Evolutionary conservation across 2,329 filamentous ascomycete genomes (phyloP).

Genomic region (Colletotrichum sp.): DNA sequence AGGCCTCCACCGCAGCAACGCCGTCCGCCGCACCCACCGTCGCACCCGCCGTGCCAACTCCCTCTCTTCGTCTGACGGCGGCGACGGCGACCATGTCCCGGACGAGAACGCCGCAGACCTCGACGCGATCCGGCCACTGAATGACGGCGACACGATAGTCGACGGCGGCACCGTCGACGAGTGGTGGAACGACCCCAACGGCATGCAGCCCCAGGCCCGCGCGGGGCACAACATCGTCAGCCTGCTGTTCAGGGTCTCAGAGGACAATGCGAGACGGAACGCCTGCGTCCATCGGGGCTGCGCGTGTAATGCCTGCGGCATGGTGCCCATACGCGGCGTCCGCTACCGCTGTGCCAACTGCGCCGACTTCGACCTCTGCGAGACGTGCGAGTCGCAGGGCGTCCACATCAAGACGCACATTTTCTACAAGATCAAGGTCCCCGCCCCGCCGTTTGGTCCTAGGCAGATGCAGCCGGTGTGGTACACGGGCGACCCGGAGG

Average conservation of each 20-base stretch:
- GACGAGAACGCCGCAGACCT: slow-evolving; percentile 48
- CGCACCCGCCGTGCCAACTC: slow-evolving; percentile 38
- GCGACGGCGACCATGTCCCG: slow-evolving; percentile 37
- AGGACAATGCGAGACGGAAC: slow-evolving; percentile 87
- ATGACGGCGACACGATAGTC: slow-evolving; percentile 43
- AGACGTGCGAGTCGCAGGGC: slow-evolving; percentile 83
- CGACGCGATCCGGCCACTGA: slow-evolving; percentile 30
- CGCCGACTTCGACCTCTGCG: slow-evolving; percentile 93
- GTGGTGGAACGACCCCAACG: slow-evolving; percentile 55
- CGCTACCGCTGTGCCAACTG: slow-evolving; percentile 96
- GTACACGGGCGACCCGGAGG: slow-evolving; percentile 87
- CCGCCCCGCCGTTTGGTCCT: slow-evolving; percentile 82
- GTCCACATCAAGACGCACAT: slow-evolving; percentile 89
- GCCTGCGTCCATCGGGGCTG: slow-evolving; percentile 93
- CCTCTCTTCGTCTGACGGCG: slow-evolving; percentile 34
- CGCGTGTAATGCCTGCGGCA: slow-evolving; percentile 87
- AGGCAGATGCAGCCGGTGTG: slow-evolving; percentile 82
- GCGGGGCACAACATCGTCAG: slow-evolving; percentile 82
- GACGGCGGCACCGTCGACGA: slow-evolving; percentile 47
- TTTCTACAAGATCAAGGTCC: slow-evolving; percentile 94
- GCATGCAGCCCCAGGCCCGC: slow-evolving; percentile 47
- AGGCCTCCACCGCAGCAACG: slow-evolving; percentile 69
- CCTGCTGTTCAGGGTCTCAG: slow-evolving; percentile 88
- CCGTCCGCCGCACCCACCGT: slow-evolving; percentile 58
- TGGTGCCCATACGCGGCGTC: slow-evolving; percentile 88